Evolutionary conservation across 495 filamentous ascomycete genomes (phyloP), one percentile per base, ranked within the genome.

Genomic region (Massariosphaeria phaeospora): DNA sequence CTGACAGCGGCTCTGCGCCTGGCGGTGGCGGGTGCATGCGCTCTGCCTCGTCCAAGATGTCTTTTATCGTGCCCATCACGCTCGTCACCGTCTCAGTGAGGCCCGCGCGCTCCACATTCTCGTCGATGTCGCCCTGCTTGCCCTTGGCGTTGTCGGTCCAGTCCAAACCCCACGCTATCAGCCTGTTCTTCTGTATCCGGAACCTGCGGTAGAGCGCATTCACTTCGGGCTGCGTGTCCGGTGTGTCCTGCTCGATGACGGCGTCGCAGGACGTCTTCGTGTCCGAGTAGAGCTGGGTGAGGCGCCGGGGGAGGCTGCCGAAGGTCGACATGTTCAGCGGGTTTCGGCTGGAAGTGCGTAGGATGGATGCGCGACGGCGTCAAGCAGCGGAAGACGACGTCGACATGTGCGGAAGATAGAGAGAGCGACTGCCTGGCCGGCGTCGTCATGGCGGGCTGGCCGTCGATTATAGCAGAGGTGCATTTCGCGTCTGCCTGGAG

Each of bases 201-300:
- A 81, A 79, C 53, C 76, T 79, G 26, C 74, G 73, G 51, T 84
- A 76, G 21, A 84, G 67, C 18, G 73, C 70, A 17, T 76, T 70
- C 4, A 83, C 69, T 50, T 83, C 76, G 1, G 78, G 76, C 29
- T 75, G 73, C 15, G 76, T 74, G 38, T 71, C 76, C 47, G 72
- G 72, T 43, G 81, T 84, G 27, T 77, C 79, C 6, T 83, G 82
- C 17, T 84, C 86, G 50, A 84, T 86, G 59, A 89, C 81, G 60
- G 84, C 88, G 67, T 90, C 86, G 69, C 85, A 90, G 12, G 86
- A 89, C 45, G 83, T 85, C 66, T 96, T 96, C 40, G 89, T 91
- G 71, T 96, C 89, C 60, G 88, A 86, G 70, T 95, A 96, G 62
- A 95, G 79, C 69, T 91, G 84, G 42, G 89, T 93, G 33, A 96